Evolutionary conservation across 305 asterid species (phyloP).

Genomic region (Lippia alba): DNA sequence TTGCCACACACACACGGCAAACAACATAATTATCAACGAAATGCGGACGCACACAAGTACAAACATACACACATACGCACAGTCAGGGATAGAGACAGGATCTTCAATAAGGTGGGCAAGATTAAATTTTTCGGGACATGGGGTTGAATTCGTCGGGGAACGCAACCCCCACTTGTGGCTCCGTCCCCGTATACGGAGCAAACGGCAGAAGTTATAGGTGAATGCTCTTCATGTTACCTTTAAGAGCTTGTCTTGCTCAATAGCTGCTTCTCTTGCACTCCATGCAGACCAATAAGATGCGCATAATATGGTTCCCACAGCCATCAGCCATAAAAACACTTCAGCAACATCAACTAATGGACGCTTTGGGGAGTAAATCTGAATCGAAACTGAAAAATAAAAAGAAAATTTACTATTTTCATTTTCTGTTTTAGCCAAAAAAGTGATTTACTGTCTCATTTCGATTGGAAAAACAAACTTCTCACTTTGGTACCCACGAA

Average conservation of each 20-base stretch:
- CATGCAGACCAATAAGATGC: constrained; percentile 89
- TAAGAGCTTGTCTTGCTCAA: constrained; percentile 69
- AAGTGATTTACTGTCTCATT: neutral
- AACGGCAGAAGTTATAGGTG: neutral
- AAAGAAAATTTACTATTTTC: constrained; percentile 4
- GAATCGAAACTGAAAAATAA: constrained; percentile 58
- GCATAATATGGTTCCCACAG: constrained; percentile 71
- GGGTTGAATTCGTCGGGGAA: too few species aligned
- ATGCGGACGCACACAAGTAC: neutral
- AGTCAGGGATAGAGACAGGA: too few species aligned
- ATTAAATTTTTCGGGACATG: too few species aligned
- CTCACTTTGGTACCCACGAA: neutral
- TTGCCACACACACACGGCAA: neutral
- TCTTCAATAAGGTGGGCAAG: too few species aligned
- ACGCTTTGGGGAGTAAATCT: constrained; percentile 78
- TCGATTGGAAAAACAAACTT: neutral
- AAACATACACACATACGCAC: too few species aligned
- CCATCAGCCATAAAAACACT: constrained; percentile 86
- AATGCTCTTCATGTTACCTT: constrained; percentile 41
- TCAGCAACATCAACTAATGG: constrained; percentile 82
- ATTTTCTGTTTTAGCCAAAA: neutral
- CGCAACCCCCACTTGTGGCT: too few species aligned
- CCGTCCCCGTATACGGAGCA: too few species aligned
- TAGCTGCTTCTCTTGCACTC: constrained; percentile 75
- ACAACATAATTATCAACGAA: neutral